Conservation (phyloP, 768 basidiomycete genomes). For the Russula sp. region DNA sequence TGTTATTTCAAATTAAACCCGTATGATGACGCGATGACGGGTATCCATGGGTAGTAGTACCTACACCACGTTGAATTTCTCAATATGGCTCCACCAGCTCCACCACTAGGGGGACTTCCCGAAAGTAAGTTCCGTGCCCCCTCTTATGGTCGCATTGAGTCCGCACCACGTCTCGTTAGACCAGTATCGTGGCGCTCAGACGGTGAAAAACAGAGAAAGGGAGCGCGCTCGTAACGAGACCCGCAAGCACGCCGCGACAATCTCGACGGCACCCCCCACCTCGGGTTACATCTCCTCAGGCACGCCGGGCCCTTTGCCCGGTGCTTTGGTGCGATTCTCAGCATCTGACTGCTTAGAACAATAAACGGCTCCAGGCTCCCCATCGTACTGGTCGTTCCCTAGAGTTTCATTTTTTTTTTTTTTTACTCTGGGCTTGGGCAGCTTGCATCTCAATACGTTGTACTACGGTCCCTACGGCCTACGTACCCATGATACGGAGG, state of each 20-base stretch:
- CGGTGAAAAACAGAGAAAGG: background rate
- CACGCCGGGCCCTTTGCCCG: background rate
- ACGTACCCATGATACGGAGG: too few species aligned
- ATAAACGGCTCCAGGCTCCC: background rate
- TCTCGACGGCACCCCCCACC: background rate
- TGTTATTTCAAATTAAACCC: too few species aligned
- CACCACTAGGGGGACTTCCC: background rate
- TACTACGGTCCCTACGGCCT: too few species aligned
- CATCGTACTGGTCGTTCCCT: background rate
- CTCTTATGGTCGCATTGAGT: background rate
- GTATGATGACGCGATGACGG: too few species aligned
- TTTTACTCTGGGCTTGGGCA: background rate
- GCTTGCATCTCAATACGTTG: too few species aligned
- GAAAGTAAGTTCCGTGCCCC: background rate
- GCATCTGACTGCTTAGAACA: background rate
- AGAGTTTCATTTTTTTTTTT: background rate
- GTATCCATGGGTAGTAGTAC: too few species aligned
- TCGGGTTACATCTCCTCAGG: background rate
- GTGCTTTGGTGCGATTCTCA: background rate
- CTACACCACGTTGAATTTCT: too few species aligned
- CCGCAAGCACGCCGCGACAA: background rate
- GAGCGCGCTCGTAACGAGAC: background rate
- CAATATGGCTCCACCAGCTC: too few species aligned
- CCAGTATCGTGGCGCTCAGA: background rate
- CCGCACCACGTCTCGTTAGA: background rate